phyloP scores from a whole-genome alignment of 805 yeast genomes.

The Jamesozyma spencerorum region DNA sequence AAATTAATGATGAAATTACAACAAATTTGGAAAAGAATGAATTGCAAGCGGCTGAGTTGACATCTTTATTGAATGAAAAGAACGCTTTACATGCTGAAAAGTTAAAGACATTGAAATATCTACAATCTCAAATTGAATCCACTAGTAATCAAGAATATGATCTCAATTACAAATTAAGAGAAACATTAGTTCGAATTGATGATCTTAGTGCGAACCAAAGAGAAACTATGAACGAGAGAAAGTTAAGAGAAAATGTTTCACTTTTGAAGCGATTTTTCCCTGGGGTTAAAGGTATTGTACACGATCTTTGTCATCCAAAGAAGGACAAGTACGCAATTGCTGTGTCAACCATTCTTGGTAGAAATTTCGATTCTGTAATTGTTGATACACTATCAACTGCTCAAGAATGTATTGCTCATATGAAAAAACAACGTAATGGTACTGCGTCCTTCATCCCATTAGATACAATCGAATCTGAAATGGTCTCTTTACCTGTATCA shows the following conservation, averaged over 20 bases:
- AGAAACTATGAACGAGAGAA: slow-evolving; percentile 62
- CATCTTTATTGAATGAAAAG: slow-evolving; percentile 33
- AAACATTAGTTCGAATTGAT: slow-evolving; percentile 49
- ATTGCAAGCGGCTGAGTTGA: slow-evolving; percentile 24
- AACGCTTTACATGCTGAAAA: slow-evolving; percentile 21
- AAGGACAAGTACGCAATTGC: slow-evolving; percentile 67
- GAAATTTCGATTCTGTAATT: slow-evolving; percentile 69
- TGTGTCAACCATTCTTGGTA: slow-evolving; percentile 67
- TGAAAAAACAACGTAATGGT: slow-evolving; percentile 81
- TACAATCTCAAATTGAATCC: slow-evolving; percentile 34
- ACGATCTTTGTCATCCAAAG: slow-evolving; percentile 71
- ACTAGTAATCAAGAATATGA: slow-evolving; percentile 43
- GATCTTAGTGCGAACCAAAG: slow-evolving; percentile 69
- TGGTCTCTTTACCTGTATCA: slow-evolving; percentile 36
- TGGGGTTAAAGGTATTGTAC: slow-evolving; percentile 73
- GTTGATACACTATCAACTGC: slow-evolving; percentile 69
- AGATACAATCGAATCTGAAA: slow-evolving; percentile 61
- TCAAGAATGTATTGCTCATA: slow-evolving; percentile 62
- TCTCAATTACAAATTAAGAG: slow-evolving; percentile 54
- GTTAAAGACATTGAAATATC: slow-evolving; percentile 30
- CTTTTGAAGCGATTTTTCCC: slow-evolving; percentile 67
- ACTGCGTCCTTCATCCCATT: slow-evolving; percentile 81
- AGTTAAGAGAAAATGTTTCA: slow-evolving; percentile 62
- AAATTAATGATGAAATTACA: slow-evolving; percentile 29
- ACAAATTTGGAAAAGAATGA: slow-evolving; percentile 29